These are phyloP conservation scores for Zygoascus ofunaensis DNA, from an alignment of 805 yeast species.

Conservation along the genomic window DNA sequence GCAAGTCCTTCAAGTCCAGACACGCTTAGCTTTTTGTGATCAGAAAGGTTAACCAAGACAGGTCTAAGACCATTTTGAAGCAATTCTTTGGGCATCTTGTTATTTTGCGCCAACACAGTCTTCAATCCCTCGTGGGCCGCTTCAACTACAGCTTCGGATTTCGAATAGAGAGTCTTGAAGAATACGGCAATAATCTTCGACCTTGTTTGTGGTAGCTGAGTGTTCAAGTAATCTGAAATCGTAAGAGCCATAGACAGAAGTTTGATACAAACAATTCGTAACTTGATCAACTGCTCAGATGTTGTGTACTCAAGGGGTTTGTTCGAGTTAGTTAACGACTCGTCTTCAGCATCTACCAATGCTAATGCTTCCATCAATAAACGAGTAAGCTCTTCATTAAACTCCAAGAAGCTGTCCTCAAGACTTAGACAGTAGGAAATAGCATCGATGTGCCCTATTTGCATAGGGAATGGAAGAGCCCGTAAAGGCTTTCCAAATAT, in stretches of 20 bases:
- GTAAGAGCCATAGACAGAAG: slow-evolving; percentile 74
- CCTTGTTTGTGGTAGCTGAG: slow-evolving; percentile 52
- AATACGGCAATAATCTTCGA: slow-evolving; percentile 85
- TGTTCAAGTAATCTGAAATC: slow-evolving; percentile 71
- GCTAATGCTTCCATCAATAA: slow-evolving; percentile 85
- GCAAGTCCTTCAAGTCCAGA: slow-evolving; percentile 89
- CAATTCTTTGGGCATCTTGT: slow-evolving; percentile 85
- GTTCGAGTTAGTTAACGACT: slow-evolving; percentile 80
- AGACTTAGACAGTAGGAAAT: slow-evolving; percentile 82
- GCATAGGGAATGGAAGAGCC: slow-evolving; percentile 97
- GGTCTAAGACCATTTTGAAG: slow-evolving; percentile 94
- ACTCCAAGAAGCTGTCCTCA: slow-evolving; percentile 71
- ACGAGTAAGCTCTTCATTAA: slow-evolving; percentile 81
- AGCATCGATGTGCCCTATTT: slow-evolving; percentile 96
- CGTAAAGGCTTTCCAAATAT: slow-evolving; percentile 94
- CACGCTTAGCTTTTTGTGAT: slow-evolving; percentile 81
- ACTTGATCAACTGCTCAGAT: slow-evolving; percentile 74
- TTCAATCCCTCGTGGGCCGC: slow-evolving; percentile 89
- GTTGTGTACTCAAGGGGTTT: slow-evolving; percentile 80
- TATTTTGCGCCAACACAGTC: slow-evolving; percentile 72
- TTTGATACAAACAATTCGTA: slow-evolving; percentile 83
- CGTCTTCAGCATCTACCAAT: slow-evolving; percentile 95
- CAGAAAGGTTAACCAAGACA: slow-evolving; percentile 89
- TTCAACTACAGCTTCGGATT: slow-evolving; percentile 76
- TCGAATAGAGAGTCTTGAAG: slow-evolving; percentile 83